These are phyloP conservation scores for Remersonia thermophila DNA, from an alignment of 2,329 filamentous ascomycete species.

Conservation along the genomic window DNA sequence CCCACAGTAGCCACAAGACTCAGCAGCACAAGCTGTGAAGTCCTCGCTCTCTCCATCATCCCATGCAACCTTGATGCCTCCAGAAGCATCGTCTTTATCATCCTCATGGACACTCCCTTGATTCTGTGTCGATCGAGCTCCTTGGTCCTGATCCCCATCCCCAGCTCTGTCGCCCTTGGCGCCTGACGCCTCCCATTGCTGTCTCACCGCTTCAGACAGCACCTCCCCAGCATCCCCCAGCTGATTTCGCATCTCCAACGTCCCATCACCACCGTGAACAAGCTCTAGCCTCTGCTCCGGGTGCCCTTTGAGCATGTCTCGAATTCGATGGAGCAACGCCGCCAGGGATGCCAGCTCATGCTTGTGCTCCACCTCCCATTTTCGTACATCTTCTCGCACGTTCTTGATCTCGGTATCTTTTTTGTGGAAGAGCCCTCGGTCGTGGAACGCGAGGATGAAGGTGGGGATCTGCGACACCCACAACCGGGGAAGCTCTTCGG, in stretches of 20 bases:
- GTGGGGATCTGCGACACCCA: conserved; percentile 29
- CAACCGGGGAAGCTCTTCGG: conserved; percentile 28
- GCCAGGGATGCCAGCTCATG: conserved; percentile 21
- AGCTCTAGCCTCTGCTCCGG: conserved; percentile 14
- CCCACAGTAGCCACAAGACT: conserved; percentile 8
- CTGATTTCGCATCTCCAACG: conserved; percentile 17
- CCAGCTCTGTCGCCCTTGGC: too few relatives aligned
- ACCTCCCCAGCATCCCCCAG: conserved; percentile 12
- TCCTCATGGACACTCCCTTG: background rate
- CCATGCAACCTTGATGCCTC: conserved; percentile 1
- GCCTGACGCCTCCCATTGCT: conserved; percentile 13
- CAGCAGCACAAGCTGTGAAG: conserved; percentile 8
- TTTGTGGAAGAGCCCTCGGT: conserved; percentile 21
- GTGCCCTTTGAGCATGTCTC: conserved; percentile 9
- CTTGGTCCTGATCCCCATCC: background rate
- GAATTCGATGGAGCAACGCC: conserved; percentile 17
- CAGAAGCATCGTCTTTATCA: background rate
- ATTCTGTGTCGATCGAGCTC: too few relatives aligned
- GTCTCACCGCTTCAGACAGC: conserved; percentile 18
- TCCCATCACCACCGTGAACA: conserved; percentile 5
- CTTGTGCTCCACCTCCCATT: conserved; percentile 27
- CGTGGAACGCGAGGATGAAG: conserved; percentile 31
- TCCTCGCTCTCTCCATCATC: conserved; percentile 2
- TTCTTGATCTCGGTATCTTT: conserved; percentile 24
- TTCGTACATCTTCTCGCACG: conserved; percentile 19